A percentile compares a stretch with the other conserved stretches of the same genome.
These are phyloP conservation scores for Sedum album DNA, from an alignment of 164 flowering plant species.

Conservation along the genomic window DNA sequence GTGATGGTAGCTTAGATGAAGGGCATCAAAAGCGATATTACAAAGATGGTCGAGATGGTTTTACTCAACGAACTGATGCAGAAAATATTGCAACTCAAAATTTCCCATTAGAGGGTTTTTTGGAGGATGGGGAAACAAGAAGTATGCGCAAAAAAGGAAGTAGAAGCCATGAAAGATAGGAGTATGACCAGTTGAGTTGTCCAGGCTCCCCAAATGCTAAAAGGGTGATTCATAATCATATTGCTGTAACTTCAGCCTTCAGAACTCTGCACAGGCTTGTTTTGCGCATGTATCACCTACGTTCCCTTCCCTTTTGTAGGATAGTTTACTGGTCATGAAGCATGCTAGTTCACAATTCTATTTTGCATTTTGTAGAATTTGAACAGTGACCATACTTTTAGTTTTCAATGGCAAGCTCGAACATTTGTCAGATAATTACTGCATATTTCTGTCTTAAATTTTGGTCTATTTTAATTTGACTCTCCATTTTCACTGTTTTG, in stretches of 20 bases:
- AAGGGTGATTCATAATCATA: too few species aligned
- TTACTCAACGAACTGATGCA: slow-evolving; percentile 12
- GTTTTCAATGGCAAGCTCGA: background rate
- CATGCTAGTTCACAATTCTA: background rate
- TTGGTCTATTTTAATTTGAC: too few species aligned
- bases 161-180: background rate
- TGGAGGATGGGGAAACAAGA: slow-evolving; percentile 2
- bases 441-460: too few species aligned
- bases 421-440: background rate
- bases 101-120: slow-evolving; percentile 5
- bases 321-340: background rate
- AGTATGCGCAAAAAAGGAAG: background rate
- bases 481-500: background rate
- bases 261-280: background rate
- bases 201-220: too few species aligned
- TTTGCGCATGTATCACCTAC: background rate
- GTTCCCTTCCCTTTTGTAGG: background rate
- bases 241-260: too few species aligned
- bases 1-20: slow-evolving; percentile 15
- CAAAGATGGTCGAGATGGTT: slow-evolving; percentile 16
- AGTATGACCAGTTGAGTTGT: background rate
- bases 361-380: background rate
- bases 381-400: background rate
- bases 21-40: slow-evolving; percentile 16
- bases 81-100: slow-evolving; percentile 10